Evolutionary conservation across 2,329 filamentous ascomycete genomes (phyloP).

Genomic region (Stenocarpella maydis): DNA sequence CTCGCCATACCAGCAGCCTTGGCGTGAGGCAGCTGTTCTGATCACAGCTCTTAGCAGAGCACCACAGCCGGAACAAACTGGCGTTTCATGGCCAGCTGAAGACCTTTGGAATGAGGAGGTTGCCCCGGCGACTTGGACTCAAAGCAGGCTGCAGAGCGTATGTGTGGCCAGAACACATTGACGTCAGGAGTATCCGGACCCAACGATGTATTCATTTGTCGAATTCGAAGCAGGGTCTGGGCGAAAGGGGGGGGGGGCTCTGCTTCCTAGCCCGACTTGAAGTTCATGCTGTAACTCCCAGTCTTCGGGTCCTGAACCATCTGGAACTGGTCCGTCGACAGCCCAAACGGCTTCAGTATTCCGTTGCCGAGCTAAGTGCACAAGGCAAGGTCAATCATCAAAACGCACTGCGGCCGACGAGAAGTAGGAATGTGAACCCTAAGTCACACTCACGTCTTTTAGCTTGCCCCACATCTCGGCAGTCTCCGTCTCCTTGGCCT

Average conservation of each 20-base stretch:
- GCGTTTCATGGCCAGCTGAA: neutral
- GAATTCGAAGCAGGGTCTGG: neutral
- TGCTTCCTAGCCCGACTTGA: conserved; percentile 51
- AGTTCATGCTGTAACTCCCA: conserved; percentile 95
- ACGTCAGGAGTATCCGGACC: neutral
- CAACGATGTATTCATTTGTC: neutral
- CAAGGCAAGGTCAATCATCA: neutral
- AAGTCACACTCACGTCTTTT: conserved; percentile 69
- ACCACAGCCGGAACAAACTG: neutral
- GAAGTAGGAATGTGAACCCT: neutral
- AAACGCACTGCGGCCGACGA: neutral
- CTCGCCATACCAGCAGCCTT: no score
- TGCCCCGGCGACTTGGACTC: neutral
- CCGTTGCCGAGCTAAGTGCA: conserved; percentile 76
- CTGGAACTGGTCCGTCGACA: conserved; percentile 94
- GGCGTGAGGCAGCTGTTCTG: no score
- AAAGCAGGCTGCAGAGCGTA: neutral
- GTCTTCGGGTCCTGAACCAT: conserved; percentile 90
- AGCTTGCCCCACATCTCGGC: conserved; percentile 98
- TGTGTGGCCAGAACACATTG: neutral
- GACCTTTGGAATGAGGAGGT: neutral
- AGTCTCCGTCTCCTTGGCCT: conserved; percentile 86
- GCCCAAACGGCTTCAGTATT: conserved; percentile 88
- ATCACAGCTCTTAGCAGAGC: neutral
- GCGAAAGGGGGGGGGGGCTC: no score